A percentile compares a stretch with the other conserved stretches of the same genome.
These are phyloP conservation scores for Mucor plumbeus DNA, from an alignment of 371 early-diverging fungal species.

Conservation along the genomic window DNA sequence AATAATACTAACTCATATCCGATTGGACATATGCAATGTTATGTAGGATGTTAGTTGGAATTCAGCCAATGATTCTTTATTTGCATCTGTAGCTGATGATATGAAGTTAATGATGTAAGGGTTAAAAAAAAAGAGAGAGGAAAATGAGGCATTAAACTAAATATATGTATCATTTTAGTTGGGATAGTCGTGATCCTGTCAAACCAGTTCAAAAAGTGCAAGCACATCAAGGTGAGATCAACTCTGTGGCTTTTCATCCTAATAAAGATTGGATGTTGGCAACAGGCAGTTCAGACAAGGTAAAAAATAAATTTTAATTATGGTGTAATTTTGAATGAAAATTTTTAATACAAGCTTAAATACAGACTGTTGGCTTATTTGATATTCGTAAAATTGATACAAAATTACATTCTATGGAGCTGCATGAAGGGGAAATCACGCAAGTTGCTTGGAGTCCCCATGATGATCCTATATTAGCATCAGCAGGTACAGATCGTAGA, in stretches of 20 bases:
- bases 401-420: slow-evolving; percentile 85
- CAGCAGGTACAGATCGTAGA: slow-evolving; percentile 90
- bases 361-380: slow-evolving; percentile 91
- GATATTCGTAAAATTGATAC: slow-evolving; percentile 91
- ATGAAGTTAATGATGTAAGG: slow-evolving; percentile 86
- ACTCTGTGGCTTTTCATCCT: slow-evolving; percentile 94
- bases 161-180: slow-evolving; percentile 50
- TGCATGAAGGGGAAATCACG: slow-evolving; percentile 91
- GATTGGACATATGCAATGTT: slow-evolving; percentile 10
- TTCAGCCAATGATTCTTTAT: slow-evolving; percentile 74
- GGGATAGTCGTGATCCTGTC: slow-evolving; percentile 66
- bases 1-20: not conserved
- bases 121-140: not conserved
- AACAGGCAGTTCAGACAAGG: slow-evolving; percentile 95
- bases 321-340: not conserved
- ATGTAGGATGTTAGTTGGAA: slow-evolving; percentile 93
- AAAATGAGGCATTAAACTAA: not conserved
- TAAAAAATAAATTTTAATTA: slow-evolving; percentile 23
- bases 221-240: slow-evolving; percentile 93
- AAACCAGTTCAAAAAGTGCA: slow-evolving; percentile 73
- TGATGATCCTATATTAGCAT: slow-evolving; percentile 90
- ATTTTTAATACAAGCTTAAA: slow-evolving; percentile 23
- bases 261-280: slow-evolving; percentile 87
- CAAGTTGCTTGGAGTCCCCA: slow-evolving; percentile 97
- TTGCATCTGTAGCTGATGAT: slow-evolving; percentile 98